phyloP scores from a whole-genome alignment of 495 filamentous ascomycete genomes.

The Lasiosphaeria hispida region DNA sequence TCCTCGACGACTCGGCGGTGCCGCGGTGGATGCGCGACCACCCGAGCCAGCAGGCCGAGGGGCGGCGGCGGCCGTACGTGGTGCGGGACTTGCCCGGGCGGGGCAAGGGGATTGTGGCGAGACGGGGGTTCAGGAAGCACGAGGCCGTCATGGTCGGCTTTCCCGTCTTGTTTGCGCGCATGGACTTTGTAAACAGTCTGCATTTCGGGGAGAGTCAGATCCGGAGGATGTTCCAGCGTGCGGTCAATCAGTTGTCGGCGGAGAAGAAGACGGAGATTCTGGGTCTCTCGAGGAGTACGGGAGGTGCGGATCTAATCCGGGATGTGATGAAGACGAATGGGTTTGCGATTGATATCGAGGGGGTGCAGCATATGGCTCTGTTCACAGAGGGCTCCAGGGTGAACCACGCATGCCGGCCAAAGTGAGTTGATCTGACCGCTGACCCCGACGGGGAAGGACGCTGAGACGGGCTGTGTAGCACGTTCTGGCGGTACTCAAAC shows the following conservation, averaged over 20 bases:
- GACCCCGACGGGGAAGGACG: not conserved
- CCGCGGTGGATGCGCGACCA: slow-evolving; percentile 13
- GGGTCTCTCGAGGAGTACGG: slow-evolving; percentile 63
- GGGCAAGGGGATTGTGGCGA: slow-evolving; percentile 31
- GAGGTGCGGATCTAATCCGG: slow-evolving; percentile 60
- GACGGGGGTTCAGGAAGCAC: slow-evolving; percentile 21
- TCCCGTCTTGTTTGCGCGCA: slow-evolving; percentile 27
- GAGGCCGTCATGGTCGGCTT: slow-evolving; percentile 29
- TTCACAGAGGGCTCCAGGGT: slow-evolving; percentile 27
- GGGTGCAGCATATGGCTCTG: slow-evolving; percentile 30
- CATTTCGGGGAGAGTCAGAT: slow-evolving; percentile 15
- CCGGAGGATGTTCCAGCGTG: slow-evolving; percentile 23
- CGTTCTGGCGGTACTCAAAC: slow-evolving; percentile 30
- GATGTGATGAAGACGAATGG: slow-evolving; percentile 66
- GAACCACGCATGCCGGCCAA: slow-evolving; percentile 38
- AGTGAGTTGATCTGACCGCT: slow-evolving; percentile 19
- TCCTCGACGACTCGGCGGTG: slow-evolving; percentile 26
- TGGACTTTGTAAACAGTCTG: slow-evolving; percentile 27
- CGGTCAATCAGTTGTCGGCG: slow-evolving; percentile 22
- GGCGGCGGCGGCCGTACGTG: slow-evolving; percentile 4
- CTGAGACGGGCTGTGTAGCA: slow-evolving; percentile 3
- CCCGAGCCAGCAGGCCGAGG: not conserved
- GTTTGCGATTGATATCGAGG: slow-evolving; percentile 35
- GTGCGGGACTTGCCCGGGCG: slow-evolving; percentile 25
- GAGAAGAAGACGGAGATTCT: slow-evolving; percentile 18